phyloP scores from a whole-genome alignment of 805 yeast species.

The Candida vartiovaarae region DNA sequence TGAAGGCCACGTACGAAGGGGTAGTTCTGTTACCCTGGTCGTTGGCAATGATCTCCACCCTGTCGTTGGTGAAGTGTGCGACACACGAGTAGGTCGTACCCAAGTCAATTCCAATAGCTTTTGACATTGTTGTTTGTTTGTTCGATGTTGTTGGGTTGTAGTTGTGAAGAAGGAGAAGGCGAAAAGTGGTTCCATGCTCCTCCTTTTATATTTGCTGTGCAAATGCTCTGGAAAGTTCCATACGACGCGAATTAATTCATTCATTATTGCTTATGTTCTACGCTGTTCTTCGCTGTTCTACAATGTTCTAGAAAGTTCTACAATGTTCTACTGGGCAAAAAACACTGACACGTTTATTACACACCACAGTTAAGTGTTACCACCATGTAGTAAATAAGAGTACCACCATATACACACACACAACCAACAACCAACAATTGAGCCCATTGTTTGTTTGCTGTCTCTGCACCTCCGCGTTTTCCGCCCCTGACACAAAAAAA shows the following conservation, averaged over 20 bases:
- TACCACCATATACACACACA: not conserved
- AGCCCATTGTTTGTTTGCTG: too few species aligned
- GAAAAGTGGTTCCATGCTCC: not conserved
- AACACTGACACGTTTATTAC: not conserved
- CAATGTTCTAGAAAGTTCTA: too few species aligned
- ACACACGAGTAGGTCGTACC: slow-evolving; percentile 98
- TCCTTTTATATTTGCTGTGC: slow-evolving; percentile 4
- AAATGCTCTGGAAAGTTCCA: slow-evolving; percentile 7
- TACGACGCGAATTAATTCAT: not conserved
- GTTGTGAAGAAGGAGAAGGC: not conserved
- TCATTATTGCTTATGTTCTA: too few species aligned
- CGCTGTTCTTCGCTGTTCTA: too few species aligned
- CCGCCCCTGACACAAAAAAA: too few species aligned
- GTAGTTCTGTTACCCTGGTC: slow-evolving; percentile 98
- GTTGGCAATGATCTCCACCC: slow-evolving; percentile 88
- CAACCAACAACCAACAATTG: not conserved
- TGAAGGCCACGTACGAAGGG: slow-evolving; percentile 91
- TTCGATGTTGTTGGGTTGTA: slow-evolving; percentile 79
- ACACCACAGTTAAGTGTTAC: not conserved
- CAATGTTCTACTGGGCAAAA: not conserved
- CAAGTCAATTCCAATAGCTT: slow-evolving; percentile 92
- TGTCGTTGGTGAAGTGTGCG: slow-evolving; percentile 76
- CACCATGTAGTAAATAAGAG: not conserved
- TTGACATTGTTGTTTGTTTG: slow-evolving; percentile 96
- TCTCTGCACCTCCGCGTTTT: too few species aligned